Conservation (phyloP, 2,329 filamentous ascomycete species). For the Botrytis fabae region DNA sequence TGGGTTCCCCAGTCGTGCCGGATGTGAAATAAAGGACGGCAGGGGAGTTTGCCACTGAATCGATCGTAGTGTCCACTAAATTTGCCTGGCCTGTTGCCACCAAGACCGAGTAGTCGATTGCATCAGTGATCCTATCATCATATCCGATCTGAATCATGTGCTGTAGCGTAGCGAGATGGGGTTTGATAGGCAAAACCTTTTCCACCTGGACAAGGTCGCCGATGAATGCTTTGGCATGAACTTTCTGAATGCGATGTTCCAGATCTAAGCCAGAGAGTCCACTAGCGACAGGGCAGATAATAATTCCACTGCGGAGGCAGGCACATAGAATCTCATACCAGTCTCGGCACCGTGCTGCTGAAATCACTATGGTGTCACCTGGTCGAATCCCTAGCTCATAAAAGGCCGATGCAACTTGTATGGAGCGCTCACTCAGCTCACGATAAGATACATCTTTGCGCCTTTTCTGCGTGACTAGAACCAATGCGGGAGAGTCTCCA, state of each 20-base stretch:
- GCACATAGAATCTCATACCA: not conserved
- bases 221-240: not conserved
- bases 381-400: not conserved
- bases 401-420: not conserved
- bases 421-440: not conserved
- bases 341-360: not conserved
- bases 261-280: not conserved
- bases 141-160: not conserved
- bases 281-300: not conserved
- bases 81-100: not conserved
- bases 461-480: not conserved
- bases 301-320: not conserved
- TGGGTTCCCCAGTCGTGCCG: slow-evolving; percentile 38
- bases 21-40: slow-evolving; percentile 35
- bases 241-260: not conserved
- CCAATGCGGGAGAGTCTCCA: not conserved
- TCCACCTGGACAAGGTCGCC: not conserved
- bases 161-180: not conserved
- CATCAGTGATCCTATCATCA: not conserved
- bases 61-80: not conserved
- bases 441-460: not conserved
- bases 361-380: not conserved
- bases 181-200: not conserved
- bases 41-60: not conserved
- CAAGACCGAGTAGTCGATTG: not conserved